These are phyloP conservation scores for Liriodendron chinense DNA, from an alignment of 164 flowering plant species.

Conservation along the genomic window DNA sequence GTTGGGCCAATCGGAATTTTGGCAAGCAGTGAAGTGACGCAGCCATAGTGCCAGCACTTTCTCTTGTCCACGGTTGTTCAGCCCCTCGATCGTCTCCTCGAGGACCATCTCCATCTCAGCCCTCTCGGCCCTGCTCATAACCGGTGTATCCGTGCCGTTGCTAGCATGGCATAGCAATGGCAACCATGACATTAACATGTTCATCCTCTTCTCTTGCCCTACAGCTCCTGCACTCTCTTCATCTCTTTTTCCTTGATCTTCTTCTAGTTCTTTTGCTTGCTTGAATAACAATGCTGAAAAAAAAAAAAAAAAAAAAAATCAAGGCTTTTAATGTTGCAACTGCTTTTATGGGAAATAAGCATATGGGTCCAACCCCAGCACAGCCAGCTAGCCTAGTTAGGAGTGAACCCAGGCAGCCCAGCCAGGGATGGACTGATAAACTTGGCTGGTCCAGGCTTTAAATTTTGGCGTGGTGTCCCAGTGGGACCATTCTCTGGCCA, in stretches of 20 bases:
- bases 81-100: slow-evolving; percentile 45
- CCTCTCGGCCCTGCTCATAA: slow-evolving; percentile 49
- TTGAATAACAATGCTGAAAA: slow-evolving; percentile 63
- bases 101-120: slow-evolving; percentile 53
- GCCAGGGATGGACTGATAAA: too few species aligned
- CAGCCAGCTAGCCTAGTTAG: too few species aligned
- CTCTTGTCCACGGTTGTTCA: slow-evolving; percentile 55
- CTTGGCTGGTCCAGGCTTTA: too few species aligned
- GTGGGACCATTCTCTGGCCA: too few species aligned
- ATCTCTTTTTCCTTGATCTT: slow-evolving; percentile 17
- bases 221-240: slow-evolving; percentile 12
- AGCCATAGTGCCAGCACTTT: slow-evolving; percentile 74
- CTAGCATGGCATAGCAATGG: slow-evolving; percentile 79
- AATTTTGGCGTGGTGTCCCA: too few species aligned
- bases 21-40: slow-evolving; percentile 58
- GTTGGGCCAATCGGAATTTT: slow-evolving; percentile 84
- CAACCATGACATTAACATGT: slow-evolving; percentile 67
- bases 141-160: slow-evolving; percentile 63
- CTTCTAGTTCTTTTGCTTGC: slow-evolving; percentile 47
- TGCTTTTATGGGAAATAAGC: too few species aligned
- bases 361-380: too few species aligned
- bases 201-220: slow-evolving; percentile 31
- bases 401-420: too few species aligned
- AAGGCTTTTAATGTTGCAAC: too few species aligned
- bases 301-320: not conserved